phyloP scores from a whole-genome alignment of 495 filamentous ascomycete genomes.

The Podospora tetraspora region DNA sequence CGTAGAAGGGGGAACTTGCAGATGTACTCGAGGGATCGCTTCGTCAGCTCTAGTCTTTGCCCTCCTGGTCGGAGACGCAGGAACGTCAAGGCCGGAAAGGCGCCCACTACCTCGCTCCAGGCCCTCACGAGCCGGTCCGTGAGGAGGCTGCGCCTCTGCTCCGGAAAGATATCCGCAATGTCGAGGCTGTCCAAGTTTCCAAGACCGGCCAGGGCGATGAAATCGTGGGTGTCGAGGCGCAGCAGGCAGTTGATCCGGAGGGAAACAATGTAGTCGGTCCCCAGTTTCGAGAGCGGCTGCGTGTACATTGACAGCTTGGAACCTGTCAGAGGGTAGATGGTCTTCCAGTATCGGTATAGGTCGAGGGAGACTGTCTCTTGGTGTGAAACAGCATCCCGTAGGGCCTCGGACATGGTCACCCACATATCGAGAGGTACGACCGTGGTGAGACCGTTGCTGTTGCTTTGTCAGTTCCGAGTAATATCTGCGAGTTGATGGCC shows the following conservation, averaged over 20 bases:
- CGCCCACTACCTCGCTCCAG: conserved; percentile 22
- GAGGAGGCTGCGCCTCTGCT: neutral
- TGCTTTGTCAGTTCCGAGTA: neutral
- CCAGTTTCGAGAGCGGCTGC: neutral
- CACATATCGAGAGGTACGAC: neutral
- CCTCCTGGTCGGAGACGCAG: conserved; percentile 21
- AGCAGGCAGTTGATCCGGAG: neutral
- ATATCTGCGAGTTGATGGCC: neutral
- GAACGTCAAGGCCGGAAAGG: conserved; percentile 30
- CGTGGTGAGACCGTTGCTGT: neutral
- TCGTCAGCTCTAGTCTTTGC: conserved; percentile 14
- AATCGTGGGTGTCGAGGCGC: conserved; percentile 4
- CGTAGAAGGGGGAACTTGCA: conserved; percentile 22
- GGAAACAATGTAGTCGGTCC: neutral
- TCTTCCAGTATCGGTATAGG: neutral
- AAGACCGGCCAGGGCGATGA: conserved; percentile 26
- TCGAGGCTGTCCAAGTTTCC: conserved; percentile 30
- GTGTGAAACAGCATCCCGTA: neutral
- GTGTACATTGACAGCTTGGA: neutral
- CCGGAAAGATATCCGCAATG: conserved; percentile 10
- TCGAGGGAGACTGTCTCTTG: neutral
- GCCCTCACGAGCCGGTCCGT: conserved; percentile 27
- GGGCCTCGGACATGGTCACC: neutral
- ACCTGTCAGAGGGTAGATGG: neutral
- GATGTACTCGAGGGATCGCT: conserved; percentile 21